A percentile compares a stretch with the other conserved stretches of the same genome.
Conservation (phyloP, 192 early-diverging fungal species). For the Ambispora gerdemannii region DNA sequence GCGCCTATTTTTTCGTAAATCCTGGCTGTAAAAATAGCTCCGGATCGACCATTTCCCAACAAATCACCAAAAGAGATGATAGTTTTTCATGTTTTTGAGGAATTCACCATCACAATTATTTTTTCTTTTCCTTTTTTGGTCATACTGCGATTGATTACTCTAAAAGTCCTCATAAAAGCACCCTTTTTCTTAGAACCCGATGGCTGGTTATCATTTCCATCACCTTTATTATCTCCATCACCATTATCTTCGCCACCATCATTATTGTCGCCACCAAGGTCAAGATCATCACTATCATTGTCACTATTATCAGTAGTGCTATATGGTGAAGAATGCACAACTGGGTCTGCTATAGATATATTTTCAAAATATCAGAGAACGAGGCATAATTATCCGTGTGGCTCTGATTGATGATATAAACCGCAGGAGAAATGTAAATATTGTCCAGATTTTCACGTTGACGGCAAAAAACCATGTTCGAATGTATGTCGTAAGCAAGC, state of each 20-base stretch:
- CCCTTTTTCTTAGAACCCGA: background rate
- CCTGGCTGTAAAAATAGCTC: conserved; percentile 4
- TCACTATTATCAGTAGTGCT: too few species aligned
- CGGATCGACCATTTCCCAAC: conserved; percentile 23
- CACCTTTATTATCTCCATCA: background rate
- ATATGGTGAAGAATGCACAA: background rate
- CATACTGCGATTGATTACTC: background rate
- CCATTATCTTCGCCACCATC: background rate
- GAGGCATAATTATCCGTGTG: conserved; percentile 8
- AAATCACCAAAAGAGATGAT: conserved; percentile 15
- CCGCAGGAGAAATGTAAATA: conserved; percentile 27
- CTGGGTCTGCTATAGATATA: conserved; percentile 9
- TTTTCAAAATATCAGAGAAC: conserved; percentile 15
- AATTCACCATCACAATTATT: background rate
- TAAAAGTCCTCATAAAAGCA: background rate
- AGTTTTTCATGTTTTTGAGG: conserved; percentile 22
- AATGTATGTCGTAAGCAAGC: too few species aligned
- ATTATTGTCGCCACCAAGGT: too few species aligned
- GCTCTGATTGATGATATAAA: conserved; percentile 6
- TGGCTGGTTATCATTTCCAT: background rate
- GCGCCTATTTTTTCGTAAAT: conserved; percentile 13
- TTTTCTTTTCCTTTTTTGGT: background rate
- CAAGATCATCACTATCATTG: too few species aligned
- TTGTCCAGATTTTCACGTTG: background rate
- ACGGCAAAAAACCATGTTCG: conserved; percentile 18